Evolutionary conservation across 2,329 filamentous ascomycete genomes (phyloP), one percentile per base, ranked within the genome.

Genomic region (Pseudogymnoascus sp.): DNA sequence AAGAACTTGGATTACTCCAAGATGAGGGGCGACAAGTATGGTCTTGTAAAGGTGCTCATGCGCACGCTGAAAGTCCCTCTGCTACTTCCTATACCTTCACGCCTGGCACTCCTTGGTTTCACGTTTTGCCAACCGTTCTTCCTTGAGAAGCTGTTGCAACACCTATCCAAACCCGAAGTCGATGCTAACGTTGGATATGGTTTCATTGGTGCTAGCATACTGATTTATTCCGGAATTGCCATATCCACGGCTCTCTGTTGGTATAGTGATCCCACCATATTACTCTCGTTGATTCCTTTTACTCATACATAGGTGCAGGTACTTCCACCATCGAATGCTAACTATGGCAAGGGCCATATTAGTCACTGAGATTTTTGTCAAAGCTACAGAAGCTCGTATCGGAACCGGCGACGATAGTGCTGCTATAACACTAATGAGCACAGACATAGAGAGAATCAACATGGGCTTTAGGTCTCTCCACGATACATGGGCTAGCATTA

Each of bases 71-170:
- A 60, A 33, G 61, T 64, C 7, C 65, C 65, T 10, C 61, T 72
- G 19, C 39, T 70, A 26, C 58, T 67, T 60, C 61, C 66, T 15
- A 59, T 67, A 60, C 19, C 63, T 59, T 73, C 75, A 2, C 71
- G 76, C 0, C 64, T 77, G 2, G 67, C 71, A 5, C 71, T 70
- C 21, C 71, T 69, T 1, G 75, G 69, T 2, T 77, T 79, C 63
- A 72, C 66, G 3, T 77, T 77, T 59, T 70, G 73, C 3, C 76
- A 79, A 30, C 76, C 77, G 0, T 75, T 78, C 15, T 72, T 79
- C 21, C 73, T 77, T 62, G 68, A 71, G 21, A 65, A 69, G 1
- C 64, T 71, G 0, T 67, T 75, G 18, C 52, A 59, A 3, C 69
- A 70, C 12, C 68, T 74, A 3, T 67, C 64, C 0, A 64, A 59